phyloP scores from a whole-genome alignment of 2,329 filamentous ascomycete genomes.

The Didymella segeticola region DNA sequence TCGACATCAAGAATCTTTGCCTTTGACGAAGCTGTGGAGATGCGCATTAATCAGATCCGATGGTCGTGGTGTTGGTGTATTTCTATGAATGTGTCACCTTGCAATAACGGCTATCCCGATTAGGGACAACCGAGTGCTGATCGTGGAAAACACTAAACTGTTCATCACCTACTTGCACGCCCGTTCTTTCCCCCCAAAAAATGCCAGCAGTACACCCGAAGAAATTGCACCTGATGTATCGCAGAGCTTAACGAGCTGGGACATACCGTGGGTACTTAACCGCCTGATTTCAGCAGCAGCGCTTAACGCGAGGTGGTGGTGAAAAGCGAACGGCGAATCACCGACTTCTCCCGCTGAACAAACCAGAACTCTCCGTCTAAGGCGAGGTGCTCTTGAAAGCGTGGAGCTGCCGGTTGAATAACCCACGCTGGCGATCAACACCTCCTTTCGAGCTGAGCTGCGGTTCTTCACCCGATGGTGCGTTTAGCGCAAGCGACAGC shows the following conservation, averaged over 20 bases:
- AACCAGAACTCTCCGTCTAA: not conserved
- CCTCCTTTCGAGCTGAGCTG: not conserved
- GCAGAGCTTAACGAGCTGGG: not conserved
- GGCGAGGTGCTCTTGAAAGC: not conserved
- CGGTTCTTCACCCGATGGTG: no score
- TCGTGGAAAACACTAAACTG: no score
- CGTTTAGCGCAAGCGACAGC: no score
- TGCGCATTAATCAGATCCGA: no score
- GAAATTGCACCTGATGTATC: not conserved
- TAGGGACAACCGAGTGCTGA: not conserved
- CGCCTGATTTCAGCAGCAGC: not conserved
- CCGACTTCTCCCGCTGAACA: not conserved
- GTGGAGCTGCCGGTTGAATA: not conserved
- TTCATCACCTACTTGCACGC: not conserved
- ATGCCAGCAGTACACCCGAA: not conserved
- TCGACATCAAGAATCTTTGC: no score
- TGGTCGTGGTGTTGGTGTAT: no score
- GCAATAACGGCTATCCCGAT: conserved; percentile 1
- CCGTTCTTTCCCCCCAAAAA: not conserved
- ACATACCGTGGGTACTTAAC: not conserved
- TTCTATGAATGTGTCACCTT: no score
- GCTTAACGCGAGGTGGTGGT: no score
- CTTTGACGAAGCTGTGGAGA: no score
- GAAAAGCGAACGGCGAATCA: not conserved
- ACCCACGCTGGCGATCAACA: conserved; percentile 6